Base-by-base conservation (phyloP, 352 stramenopile species). In the Phytophthora citrophthora region DNA sequence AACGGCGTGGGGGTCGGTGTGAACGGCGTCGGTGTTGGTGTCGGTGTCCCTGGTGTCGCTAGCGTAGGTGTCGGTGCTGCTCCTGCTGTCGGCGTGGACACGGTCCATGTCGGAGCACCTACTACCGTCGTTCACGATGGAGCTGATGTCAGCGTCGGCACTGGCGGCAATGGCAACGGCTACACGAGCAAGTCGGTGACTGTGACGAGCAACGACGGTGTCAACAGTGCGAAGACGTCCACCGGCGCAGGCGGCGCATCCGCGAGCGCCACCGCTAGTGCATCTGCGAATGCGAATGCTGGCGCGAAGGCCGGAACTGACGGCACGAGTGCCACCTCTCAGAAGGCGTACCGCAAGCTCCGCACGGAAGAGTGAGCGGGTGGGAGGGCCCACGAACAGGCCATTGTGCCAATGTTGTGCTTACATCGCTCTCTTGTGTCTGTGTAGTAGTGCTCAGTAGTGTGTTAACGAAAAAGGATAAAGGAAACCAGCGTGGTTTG, bases 101-200 rank as follows among this genome's bases (percentile, higher is more conserved):
- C 7, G 15, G 41, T 48, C 16, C 13, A 24, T 18, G 38, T 45
- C 13, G 38, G 38, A 10, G 40, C 40, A 5, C 40, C 40, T 46
- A 46, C 40, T 5, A 46, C 40, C 7, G 48, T 55, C 44, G 20
- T 55, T 36, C 20, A 55, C 32, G 48, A 55, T 43, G 48, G 48
- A 34, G 38, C n/a, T 18, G 38, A 58, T 12, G 51, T 41, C 4
- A 13, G 38, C 9, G 38, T 29, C 32, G 51, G 51, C 23, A 50
- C 51, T 11, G 51, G 51, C 2, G 47, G 29, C 29, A 36, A 56
- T 7, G 49, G 29, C 29, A 36, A 56, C 5, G 49, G 49, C 13
- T 46, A 56, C 20, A 47, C 51, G 39, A 58, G 51, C 51, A 58
- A 58, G 26, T 43, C 39, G 7, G 26, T 58, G 51, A 49, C 15